These are phyloP conservation scores for Yamadazyma kanchanaburiensis DNA, from an alignment of 1,139 yeast genomes.

Conservation along the genomic window DNA sequence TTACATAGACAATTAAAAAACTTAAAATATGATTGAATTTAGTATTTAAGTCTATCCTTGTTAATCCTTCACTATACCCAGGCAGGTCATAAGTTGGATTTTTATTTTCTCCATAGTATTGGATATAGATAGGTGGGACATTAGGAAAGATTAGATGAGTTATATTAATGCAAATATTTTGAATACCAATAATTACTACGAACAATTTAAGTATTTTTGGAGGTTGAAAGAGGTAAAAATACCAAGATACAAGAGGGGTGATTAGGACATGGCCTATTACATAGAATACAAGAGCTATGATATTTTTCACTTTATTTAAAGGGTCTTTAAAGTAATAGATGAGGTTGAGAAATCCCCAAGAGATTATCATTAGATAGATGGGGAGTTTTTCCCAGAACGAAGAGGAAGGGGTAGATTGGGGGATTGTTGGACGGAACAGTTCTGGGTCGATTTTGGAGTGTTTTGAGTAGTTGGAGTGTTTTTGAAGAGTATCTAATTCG, in stretches of 20 bases:
- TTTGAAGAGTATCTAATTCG: too few species aligned
- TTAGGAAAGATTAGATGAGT: conserved; percentile 62
- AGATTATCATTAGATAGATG: conserved; percentile 23
- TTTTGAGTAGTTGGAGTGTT: too few species aligned
- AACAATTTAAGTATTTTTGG: conserved; percentile 58
- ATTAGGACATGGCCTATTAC: conserved; percentile 58
- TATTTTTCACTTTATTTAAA: conserved; percentile 36
- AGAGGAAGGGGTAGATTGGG: neutral
- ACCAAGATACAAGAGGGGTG: conserved; percentile 61
- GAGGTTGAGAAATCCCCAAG: conserved; percentile 42
- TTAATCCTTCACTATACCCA: conserved; percentile 69
- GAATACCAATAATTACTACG: conserved; percentile 52
- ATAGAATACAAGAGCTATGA: conserved; percentile 58
- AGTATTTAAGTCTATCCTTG: conserved; percentile 58
- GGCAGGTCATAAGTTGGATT: conserved; percentile 55
- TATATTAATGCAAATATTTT: conserved; percentile 56
- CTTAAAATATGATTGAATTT: conserved; percentile 53
- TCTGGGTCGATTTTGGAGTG: too few species aligned
- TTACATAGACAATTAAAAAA: conserved; percentile 60
- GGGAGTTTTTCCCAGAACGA: conserved; percentile 14
- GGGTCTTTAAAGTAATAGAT: conserved; percentile 34
- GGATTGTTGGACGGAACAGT: neutral
- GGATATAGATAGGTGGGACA: conserved; percentile 73
- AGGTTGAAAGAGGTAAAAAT: conserved; percentile 63
- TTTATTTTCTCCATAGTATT: conserved; percentile 52